Conservation (phyloP, 2,329 filamentous ascomycete species). For the Moelleriella libera region DNA sequence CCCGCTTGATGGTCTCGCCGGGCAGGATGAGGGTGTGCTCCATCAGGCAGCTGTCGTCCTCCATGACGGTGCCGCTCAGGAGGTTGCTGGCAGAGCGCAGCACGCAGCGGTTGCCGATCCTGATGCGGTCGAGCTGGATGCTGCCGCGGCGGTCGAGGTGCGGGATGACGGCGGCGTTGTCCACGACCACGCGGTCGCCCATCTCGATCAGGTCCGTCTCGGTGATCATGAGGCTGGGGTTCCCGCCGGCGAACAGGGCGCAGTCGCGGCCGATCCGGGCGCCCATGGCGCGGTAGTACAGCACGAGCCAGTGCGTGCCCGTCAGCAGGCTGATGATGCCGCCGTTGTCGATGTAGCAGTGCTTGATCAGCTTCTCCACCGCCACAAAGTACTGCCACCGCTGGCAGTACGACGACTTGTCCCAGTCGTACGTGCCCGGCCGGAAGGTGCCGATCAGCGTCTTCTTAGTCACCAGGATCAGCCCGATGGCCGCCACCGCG, state of each 20-base stretch:
- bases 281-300: conserved; percentile 39
- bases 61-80: conserved; percentile 37
- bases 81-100: conserved; percentile 35
- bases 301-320: conserved; percentile 34
- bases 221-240: conserved; percentile 37
- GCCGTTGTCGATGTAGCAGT: conserved; percentile 34
- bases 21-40: conserved; percentile 44
- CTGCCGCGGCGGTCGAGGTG: conserved; percentile 43
- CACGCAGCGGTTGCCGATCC: conserved; percentile 37
- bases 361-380: conserved; percentile 33
- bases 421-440: conserved; percentile 42
- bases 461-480: conserved; percentile 36
- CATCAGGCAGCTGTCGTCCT: conserved; percentile 27
- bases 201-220: conserved; percentile 41
- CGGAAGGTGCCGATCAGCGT: conserved; percentile 31
- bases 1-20: conserved; percentile 36
- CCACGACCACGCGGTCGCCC: conserved; percentile 36
- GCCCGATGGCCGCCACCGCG: conserved; percentile 24
- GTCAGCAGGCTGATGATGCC: conserved; percentile 34
- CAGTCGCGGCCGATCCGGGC: conserved; percentile 39
- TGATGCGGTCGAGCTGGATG: conserved; percentile 36
- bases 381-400: conserved; percentile 40
- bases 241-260: conserved; percentile 37
- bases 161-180: conserved; percentile 39
- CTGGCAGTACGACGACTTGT: conserved; percentile 42